Base-by-base conservation (phyloP, 2,329 filamentous ascomycete genomes). In the Immersiporthe knoxdaviesiana region DNA sequence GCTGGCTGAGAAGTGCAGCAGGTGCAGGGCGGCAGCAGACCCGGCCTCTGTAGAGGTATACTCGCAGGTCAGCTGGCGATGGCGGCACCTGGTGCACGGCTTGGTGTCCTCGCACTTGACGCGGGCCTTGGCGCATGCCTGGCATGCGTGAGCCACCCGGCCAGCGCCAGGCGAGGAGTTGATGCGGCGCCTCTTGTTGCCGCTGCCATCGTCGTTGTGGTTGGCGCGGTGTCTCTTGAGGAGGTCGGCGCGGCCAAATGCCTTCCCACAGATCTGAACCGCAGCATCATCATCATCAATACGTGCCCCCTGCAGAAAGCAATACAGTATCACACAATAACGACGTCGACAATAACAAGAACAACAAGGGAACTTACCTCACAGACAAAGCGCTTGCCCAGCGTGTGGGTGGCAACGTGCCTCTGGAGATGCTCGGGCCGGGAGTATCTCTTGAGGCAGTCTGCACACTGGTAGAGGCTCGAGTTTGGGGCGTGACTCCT, bases 91-190 rank as follows among this genome's bases (percentile, higher is more conserved):
- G 24, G 81, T 81, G 73, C 85, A 87, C 41, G 85, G 85, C 75
- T 87, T 87, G 30, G 78, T 74, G 68, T 87, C 85, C 70, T 86
- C 84, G 70, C 85, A 87, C 72, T 87, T 87, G 59, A 87, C 84
- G 27, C 85, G 79, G 14, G 85, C 84, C 24, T 80, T 75, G 3
- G 85, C 84, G 71, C 85, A 87, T 12, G 83, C 77, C 32, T 81
- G 81, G 72, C 85, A 87, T 18, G 85, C 85, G 72, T 86, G 84
- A 12, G 82, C 84, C 14, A 87, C 85, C 16, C 85, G 83, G 27
- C 83, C 81, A 2, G 82, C 79, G 21, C 79, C 81, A 3, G 82
- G 81, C 0, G 82, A 82, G 1, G 82, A 76, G 58, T 80, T 80
- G 64, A 81, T 81, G 16, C 83, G 81, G 47, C 84, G 80, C 44